Conservation (phyloP, 2,329 filamentous ascomycete genomes). For the Onygenales sp. region DNA sequence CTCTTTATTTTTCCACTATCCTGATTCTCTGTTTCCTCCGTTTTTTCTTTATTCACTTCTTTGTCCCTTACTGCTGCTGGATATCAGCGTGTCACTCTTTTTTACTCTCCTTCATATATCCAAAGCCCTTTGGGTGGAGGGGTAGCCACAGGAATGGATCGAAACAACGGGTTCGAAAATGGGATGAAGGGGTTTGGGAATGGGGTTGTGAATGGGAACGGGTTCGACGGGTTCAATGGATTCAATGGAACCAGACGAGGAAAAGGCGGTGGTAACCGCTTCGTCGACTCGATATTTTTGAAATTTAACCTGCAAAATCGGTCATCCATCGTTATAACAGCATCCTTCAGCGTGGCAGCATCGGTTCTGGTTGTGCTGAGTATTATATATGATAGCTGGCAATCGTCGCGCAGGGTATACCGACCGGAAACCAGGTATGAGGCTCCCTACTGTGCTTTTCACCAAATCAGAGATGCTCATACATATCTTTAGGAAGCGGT, state of each 20-base stretch:
- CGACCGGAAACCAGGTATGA: conserved; percentile 5
- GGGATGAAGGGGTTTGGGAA: background rate
- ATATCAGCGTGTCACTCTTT: background rate
- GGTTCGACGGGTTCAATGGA: background rate
- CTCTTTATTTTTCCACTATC: background rate
- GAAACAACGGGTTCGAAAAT: background rate
- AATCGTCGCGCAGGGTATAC: background rate
- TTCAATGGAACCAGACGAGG: background rate
- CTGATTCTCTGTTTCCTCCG: background rate
- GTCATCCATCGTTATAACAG: conserved; percentile 11
- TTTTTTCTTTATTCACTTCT: background rate
- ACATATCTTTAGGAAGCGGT: conserved; percentile 3
- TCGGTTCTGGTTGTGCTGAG: conserved; percentile 8
- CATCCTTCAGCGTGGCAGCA: conserved; percentile 12
- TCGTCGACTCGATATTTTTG: conserved; percentile 5
- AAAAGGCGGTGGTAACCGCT: conserved; percentile 1
- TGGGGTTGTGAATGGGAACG: background rate
- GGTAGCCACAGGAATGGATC: background rate
- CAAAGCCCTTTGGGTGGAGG: background rate
- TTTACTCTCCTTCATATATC: background rate
- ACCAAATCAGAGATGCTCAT: too few species aligned
- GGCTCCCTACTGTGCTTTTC: background rate
- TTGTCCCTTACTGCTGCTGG: background rate
- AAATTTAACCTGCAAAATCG: conserved; percentile 10
- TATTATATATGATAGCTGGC: conserved; percentile 12